Percentiles rank a stretch among this genome's conserved stretches.
phyloP scores from a whole-genome alignment of 164 flowering plant species.

The Taxillus chinensis region DNA sequence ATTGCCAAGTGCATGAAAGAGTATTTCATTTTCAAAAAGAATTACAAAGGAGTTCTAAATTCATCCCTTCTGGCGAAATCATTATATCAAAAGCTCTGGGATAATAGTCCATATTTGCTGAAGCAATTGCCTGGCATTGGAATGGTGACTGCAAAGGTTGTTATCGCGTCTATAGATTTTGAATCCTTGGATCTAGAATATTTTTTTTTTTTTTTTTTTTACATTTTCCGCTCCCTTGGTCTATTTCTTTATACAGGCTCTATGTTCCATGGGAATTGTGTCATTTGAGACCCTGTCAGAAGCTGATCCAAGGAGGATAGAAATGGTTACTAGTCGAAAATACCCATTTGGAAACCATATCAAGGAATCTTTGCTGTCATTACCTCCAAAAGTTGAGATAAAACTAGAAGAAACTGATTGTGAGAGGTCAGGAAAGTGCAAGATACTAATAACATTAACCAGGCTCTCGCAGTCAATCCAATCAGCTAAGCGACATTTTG shows the following conservation, averaged over 20 bases:
- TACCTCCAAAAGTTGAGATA: constrained; percentile 84
- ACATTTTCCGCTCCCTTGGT: neutral
- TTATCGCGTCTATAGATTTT: neutral
- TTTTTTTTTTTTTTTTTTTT: constrained; percentile 3
- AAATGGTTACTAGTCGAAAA: constrained; percentile 83
- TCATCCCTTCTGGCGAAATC: constrained; percentile 72
- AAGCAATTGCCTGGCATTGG: constrained; percentile 96
- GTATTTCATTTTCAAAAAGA: constrained; percentile 63
- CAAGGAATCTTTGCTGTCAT: constrained; percentile 69
- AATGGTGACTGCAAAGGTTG: constrained; percentile 96
- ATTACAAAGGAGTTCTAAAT: constrained; percentile 62
- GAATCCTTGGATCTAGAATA: neutral
- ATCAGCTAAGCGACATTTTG: constrained; percentile 60
- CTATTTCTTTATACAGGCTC: constrained; percentile 39
- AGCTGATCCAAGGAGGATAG: constrained; percentile 94
- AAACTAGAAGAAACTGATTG: constrained; percentile 44
- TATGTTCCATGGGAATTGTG: constrained; percentile 65
- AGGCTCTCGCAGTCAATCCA: constrained; percentile 46
- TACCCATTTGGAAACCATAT: constrained; percentile 97
- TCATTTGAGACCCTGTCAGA: constrained; percentile 71
- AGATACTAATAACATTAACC: constrained; percentile 53
- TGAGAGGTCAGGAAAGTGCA: constrained; percentile 54
- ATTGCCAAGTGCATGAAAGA: constrained; percentile 96
- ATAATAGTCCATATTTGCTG: constrained; percentile 84
- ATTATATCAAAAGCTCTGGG: constrained; percentile 87